Base-by-base conservation (phyloP, 805 yeast genomes). In the Blastobotrys peoriensis region DNA sequence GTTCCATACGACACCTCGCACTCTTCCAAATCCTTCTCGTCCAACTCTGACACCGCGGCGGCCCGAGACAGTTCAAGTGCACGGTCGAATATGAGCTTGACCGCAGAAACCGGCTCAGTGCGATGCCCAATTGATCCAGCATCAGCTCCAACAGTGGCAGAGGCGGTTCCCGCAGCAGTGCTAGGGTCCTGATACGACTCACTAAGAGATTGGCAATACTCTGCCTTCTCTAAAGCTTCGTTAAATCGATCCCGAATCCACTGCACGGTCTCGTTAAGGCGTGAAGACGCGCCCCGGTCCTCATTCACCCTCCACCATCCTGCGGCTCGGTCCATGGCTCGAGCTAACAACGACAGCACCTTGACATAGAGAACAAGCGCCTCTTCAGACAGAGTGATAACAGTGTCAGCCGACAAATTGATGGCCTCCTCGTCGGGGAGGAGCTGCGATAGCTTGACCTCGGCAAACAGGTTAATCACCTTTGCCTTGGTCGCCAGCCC, bases 1-100 rank as follows among this genome's bases (percentile, higher is more conserved):
- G 96, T 86, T 3, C 94, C 86, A 61, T 91, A 91, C 5, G 91
- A 84, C 47, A 85, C 65, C 63, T 89, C 96, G 64, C 97, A 89
- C 4, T 83, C 84, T 16, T 70, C 68, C 41, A 85, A 61, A 57
- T 83, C 88, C 44, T 78, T 83, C 37, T 85, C 85, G 34, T 74
- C 76, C 55, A 88, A 70, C 65, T 91, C 98, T 60, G 83, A 80
- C 45, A 84, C 82, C 0, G 98, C 98, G 1, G 98, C 96, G 40
- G 79, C 79, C 55, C 95, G 77, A 2, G 96, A 85, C 70, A 89
- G 86, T 58, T 91, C 98, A 57, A 91, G 73, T 2, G 98, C 97
- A 40, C 98, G 73, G 56, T 93, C 96, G 65, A 91, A 93, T 20
- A 89, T 78, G 52, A 89, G 71, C 59, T 85, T 85, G 62, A 91